Conservation (phyloP, 2,329 filamentous ascomycete genomes). For the Aspergillus brunneoviolaceus region DNA sequence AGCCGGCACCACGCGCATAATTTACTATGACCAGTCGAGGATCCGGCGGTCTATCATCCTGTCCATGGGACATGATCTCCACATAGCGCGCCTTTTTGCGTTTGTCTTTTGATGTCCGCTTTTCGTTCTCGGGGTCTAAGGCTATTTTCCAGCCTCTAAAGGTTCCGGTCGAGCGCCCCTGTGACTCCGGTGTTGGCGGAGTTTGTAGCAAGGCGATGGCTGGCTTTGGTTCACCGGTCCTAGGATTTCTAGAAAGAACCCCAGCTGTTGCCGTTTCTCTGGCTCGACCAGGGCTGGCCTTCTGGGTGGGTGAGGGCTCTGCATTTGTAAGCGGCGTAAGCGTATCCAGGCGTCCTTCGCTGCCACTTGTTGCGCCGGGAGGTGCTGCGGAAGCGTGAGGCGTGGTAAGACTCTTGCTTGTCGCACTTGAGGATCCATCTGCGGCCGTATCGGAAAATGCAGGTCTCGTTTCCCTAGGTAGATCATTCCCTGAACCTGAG, state of each 20-base stretch:
- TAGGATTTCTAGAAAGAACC: slow-evolving; percentile 29
- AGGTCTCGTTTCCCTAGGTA: slow-evolving; percentile 16
- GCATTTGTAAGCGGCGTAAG: slow-evolving; percentile 66
- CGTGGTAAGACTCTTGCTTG: slow-evolving; percentile 69
- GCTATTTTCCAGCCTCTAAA: slow-evolving; percentile 58
- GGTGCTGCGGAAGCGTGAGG: slow-evolving; percentile 60
- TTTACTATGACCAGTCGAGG: slow-evolving; percentile 71
- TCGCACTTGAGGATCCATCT: slow-evolving; percentile 70
- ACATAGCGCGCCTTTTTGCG: slow-evolving; percentile 55
- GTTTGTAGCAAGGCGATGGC: slow-evolving; percentile 44
- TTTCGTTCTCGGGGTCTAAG: slow-evolving; percentile 65
- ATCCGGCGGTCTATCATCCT: slow-evolving; percentile 66
- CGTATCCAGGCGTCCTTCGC: slow-evolving; percentile 53
- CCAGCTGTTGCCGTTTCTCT: slow-evolving; percentile 38
- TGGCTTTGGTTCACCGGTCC: slow-evolving; percentile 28
- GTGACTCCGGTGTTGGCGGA: slow-evolving; percentile 48
- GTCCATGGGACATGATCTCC: slow-evolving; percentile 57
- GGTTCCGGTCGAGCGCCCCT: slow-evolving; percentile 52
- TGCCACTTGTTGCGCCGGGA: slow-evolving; percentile 56
- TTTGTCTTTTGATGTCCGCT: slow-evolving; percentile 57
- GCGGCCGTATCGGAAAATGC: slow-evolving; percentile 53
- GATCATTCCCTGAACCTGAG: slow-evolving; percentile 12
- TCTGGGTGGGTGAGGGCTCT: slow-evolving; percentile 63
- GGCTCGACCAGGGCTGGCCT: slow-evolving; percentile 54
- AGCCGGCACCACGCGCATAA: slow-evolving; percentile 61